Percentiles rank a stretch among this genome's conserved stretches.
phyloP scores from a whole-genome alignment of 2,329 filamentous ascomycete genomes.

The Fusarium tanahbumbuense region DNA sequence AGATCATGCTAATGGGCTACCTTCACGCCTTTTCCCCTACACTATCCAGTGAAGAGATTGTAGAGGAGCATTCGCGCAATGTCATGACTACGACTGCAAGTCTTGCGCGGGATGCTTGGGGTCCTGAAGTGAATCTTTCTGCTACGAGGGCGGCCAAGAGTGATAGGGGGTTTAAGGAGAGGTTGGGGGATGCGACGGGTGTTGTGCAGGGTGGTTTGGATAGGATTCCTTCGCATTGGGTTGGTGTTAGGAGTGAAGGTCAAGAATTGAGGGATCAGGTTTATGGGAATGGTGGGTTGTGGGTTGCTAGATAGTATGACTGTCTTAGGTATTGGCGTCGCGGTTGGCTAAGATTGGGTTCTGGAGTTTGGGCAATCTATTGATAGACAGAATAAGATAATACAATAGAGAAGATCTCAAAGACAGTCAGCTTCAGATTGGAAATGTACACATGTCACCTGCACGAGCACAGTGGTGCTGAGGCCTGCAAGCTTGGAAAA shows the following conservation, averaged over 20 bases:
- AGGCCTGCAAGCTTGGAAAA: too few species aligned
- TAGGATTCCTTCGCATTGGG: constrained; percentile 67
- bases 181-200: constrained; percentile 61
- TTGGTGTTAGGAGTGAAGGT: constrained; percentile 66
- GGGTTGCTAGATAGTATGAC: constrained; percentile 51
- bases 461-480: too few species aligned
- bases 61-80: constrained; percentile 54
- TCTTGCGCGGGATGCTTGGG: constrained; percentile 60
- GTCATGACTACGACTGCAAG: constrained; percentile 59
- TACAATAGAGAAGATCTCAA: not conserved
- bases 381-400: not conserved
- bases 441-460: not conserved
- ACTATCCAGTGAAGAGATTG: constrained; percentile 36
- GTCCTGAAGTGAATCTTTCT: constrained; percentile 52
- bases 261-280: constrained; percentile 61
- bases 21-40: constrained; percentile 54
- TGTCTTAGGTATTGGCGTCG: not conserved
- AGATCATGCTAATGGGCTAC: constrained; percentile 70
- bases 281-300: constrained; percentile 63
- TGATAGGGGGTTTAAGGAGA: constrained; percentile 57
- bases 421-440: not conserved
- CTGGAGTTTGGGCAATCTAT: not conserved
- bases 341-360: not conserved
- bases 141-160: constrained; percentile 55
- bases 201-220: constrained; percentile 67